Percentiles rank a stretch among this genome's conserved stretches.
These are phyloP conservation scores for Tephrocybe rancida DNA, from an alignment of 768 basidiomycete species.

Conservation along the genomic window DNA sequence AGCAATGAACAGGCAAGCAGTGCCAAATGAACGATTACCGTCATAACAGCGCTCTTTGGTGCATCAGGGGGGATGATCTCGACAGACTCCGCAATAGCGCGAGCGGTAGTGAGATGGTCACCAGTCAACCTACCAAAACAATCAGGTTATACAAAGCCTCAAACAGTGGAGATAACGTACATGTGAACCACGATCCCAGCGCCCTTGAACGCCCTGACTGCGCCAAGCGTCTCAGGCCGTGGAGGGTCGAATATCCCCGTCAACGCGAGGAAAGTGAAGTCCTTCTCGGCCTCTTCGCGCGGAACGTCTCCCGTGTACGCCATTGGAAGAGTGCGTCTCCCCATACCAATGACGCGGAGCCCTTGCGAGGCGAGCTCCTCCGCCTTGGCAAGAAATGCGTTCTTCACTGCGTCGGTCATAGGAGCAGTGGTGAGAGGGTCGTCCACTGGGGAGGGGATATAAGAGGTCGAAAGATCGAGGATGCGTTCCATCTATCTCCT, in stretches of 20 bases:
- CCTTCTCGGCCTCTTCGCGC: constrained; percentile 48
- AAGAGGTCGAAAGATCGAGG: constrained; percentile 45
- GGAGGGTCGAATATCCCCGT: constrained; percentile 62
- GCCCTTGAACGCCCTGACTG: constrained; percentile 50
- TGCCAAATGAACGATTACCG: constrained; percentile 16
- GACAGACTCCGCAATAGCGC: constrained; percentile 51
- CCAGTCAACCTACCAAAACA: constrained; percentile 45
- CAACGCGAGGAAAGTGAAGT: constrained; percentile 52
- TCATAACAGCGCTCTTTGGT: constrained; percentile 40
- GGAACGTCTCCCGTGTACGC: constrained; percentile 25
- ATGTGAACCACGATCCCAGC: constrained; percentile 56
- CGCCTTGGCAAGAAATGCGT: constrained; percentile 30
- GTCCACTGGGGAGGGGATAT: constrained; percentile 28
- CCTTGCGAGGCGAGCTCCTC: constrained; percentile 43
- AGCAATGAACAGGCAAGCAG: background rate
- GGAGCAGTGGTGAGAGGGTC: constrained; percentile 23
- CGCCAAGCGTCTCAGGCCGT: constrained; percentile 51
- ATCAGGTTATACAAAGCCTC: constrained; percentile 21
- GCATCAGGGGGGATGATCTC: constrained; percentile 46
- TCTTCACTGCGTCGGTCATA: constrained; percentile 29
- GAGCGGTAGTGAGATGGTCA: constrained; percentile 54
- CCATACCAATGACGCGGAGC: constrained; percentile 41
- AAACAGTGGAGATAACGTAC: constrained; percentile 18
- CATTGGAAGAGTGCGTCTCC: constrained; percentile 24
- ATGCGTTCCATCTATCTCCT: constrained; percentile 42